These are phyloP conservation scores for Stephania japonica DNA, from an alignment of 164 flowering plant genomes.

Conservation along the genomic window DNA sequence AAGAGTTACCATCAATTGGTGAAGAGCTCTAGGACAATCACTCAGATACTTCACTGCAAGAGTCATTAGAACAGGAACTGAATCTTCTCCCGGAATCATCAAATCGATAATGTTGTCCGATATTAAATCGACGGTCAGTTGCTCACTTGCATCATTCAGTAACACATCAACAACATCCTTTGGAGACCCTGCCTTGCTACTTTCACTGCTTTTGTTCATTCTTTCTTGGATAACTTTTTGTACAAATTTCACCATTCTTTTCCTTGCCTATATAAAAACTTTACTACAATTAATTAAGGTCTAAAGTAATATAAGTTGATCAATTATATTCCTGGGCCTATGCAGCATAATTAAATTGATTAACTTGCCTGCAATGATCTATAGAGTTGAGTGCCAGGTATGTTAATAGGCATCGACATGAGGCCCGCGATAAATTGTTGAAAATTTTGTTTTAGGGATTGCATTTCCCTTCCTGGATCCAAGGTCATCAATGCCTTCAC, in stretches of 20 bases:
- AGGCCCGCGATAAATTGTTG: slow-evolving; percentile 81
- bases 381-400: slow-evolving; percentile 80
- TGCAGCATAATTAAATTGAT: neutral
- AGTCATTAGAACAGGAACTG: slow-evolving; percentile 84
- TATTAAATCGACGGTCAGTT: slow-evolving; percentile 59
- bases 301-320: neutral
- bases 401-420: slow-evolving; percentile 75
- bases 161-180: slow-evolving; percentile 72
- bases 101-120: slow-evolving; percentile 84
- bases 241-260: slow-evolving; percentile 68
- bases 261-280: slow-evolving; percentile 58
- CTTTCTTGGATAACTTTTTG: slow-evolving; percentile 48
- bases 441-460: slow-evolving; percentile 61
- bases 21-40: slow-evolving; percentile 71
- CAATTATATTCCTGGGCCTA: neutral
- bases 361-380: slow-evolving; percentile 71
- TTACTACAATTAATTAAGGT: neutral
- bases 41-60: slow-evolving; percentile 84
- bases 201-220: slow-evolving; percentile 13
- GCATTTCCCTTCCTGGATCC: slow-evolving; percentile 77
- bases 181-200: slow-evolving; percentile 20
- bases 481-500: slow-evolving; percentile 83
- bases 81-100: slow-evolving; percentile 98
- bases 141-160: slow-evolving; percentile 45
- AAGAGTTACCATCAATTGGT: slow-evolving; percentile 48